Percentiles rank a stretch among this genome's conserved stretches.
phyloP scores from a whole-genome alignment of 352 stramenopile genomes.

The Saprolegnia parasitica region DNA sequence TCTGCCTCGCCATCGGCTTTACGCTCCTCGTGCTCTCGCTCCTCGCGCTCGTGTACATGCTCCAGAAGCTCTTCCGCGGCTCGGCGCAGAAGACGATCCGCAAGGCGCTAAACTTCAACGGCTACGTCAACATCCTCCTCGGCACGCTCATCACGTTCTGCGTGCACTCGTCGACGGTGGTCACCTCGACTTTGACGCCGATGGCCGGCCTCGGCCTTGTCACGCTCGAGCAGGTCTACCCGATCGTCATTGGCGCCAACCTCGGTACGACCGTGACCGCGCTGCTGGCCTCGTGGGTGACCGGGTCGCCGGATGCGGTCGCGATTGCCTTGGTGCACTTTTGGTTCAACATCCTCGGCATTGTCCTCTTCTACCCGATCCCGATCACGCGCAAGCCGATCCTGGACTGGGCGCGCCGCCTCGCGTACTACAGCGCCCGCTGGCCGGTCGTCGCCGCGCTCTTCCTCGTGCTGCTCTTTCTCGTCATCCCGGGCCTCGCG shows the following conservation, averaged over 20 bases:
- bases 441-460: conserved; percentile 52
- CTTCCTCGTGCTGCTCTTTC: conserved; percentile 49
- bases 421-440: conserved; percentile 64
- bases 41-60: conserved; percentile 33
- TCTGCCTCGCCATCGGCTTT: conserved; percentile 30
- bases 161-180: conserved; percentile 76
- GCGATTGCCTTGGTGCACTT: conserved; percentile 71
- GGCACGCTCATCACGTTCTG: conserved; percentile 60
- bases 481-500: conserved; percentile 43
- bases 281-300: conserved; percentile 63
- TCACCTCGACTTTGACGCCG: conserved; percentile 67
- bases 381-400: conserved; percentile 73
- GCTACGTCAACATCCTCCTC: conserved; percentile 64
- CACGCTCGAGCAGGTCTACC: conserved; percentile 61
- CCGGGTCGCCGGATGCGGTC: conserved; percentile 42
- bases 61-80: conserved; percentile 43
- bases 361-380: conserved; percentile 78
- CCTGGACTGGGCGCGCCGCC: conserved; percentile 54
- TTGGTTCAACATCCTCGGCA: conserved; percentile 75
- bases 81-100: conserved; percentile 63
- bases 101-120: conserved; percentile 69
- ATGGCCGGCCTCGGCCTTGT: conserved; percentile 65
- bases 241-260: conserved; percentile 76
- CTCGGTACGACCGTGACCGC: conserved; percentile 75
- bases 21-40: conserved; percentile 29